Percentiles rank a stretch among this genome's conserved stretches.
Conservation (phyloP, 148 eudicot species). For the Vaccinium corymbosum region DNA sequence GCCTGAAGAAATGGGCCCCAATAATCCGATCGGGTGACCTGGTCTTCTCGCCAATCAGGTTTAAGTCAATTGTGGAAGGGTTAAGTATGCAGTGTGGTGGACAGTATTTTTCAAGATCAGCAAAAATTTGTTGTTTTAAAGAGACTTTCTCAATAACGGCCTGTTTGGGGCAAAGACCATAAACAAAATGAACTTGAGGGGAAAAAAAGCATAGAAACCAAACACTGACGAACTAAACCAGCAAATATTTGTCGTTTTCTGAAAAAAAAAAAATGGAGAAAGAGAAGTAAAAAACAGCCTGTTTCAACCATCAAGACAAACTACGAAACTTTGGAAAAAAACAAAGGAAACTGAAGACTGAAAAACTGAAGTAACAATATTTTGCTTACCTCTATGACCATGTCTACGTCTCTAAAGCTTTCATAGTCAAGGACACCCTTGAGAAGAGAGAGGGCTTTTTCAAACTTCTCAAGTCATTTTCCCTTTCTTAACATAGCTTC, state of each 20-base stretch:
- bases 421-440: constrained; percentile 73
- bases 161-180: constrained; percentile 30
- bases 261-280: no score
- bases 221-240: no score
- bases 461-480: constrained; percentile 75
- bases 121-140: constrained; percentile 8
- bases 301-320: no score
- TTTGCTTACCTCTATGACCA: constrained; percentile 83
- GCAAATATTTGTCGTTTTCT: no score
- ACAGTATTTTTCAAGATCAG: constrained; percentile 72
- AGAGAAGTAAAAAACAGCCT: no score
- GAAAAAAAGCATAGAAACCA: not conserved
- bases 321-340: no score
- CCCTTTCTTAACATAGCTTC: constrained; percentile 89
- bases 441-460: constrained; percentile 68
- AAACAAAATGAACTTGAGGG: not conserved
- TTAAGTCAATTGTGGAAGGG: constrained; percentile 89
- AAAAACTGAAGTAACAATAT: not conserved
- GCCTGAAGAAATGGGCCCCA: constrained; percentile 97
- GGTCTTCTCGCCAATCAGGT: constrained; percentile 82
- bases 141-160: constrained; percentile 85
- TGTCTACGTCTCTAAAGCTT: constrained; percentile 82
- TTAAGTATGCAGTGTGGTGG: constrained; percentile 94
- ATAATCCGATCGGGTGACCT: constrained; percentile 70
- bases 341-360: no score